Percentiles rank a stretch among this genome's conserved stretches.
These are phyloP conservation scores for Pythium scleroteichum DNA, from an alignment of 352 stramenopile species.

Conservation along the genomic window DNA sequence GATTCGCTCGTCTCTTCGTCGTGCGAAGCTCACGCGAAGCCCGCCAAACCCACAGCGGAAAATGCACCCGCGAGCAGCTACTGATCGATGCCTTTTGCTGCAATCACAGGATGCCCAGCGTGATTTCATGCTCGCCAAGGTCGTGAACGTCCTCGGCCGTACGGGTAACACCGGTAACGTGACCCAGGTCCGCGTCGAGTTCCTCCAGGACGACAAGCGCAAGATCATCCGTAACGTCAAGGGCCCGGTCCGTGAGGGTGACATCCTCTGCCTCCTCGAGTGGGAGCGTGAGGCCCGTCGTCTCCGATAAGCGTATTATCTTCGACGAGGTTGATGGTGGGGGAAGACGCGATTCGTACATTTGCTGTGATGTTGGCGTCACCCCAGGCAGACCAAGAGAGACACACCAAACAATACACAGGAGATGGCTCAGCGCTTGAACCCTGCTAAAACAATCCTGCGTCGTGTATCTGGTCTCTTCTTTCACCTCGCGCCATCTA, in stretches of 20 bases:
- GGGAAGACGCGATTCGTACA: constrained; percentile 11
- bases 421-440: constrained; percentile 23
- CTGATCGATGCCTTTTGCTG: constrained; percentile 3
- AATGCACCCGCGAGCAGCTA: background rate
- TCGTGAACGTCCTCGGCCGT: constrained; percentile 98
- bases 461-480: constrained; percentile 12
- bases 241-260: constrained; percentile 97
- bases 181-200: constrained; percentile 99
- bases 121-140: constrained; percentile 98
- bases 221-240: constrained; percentile 99
- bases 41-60: background rate
- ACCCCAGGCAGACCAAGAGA: constrained; percentile 26
- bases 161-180: constrained; percentile 99
- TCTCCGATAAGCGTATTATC: constrained; percentile 91
- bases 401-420: constrained; percentile 33
- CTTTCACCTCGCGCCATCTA: background rate
- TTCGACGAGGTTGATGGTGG: constrained; percentile 23
- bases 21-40: constrained; percentile 4
- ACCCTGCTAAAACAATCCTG: constrained; percentile 6
- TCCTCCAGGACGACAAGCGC: constrained; percentile 98
- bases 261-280: constrained; percentile 99
- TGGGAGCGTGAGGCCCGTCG: constrained; percentile 99
- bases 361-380: constrained; percentile 12
- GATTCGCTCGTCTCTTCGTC: constrained; percentile 6
- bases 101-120: constrained; percentile 61